These are phyloP conservation scores for Ceratocystis destructans DNA, from an alignment of 2,329 filamentous ascomycete genomes.

Conservation along the genomic window DNA sequence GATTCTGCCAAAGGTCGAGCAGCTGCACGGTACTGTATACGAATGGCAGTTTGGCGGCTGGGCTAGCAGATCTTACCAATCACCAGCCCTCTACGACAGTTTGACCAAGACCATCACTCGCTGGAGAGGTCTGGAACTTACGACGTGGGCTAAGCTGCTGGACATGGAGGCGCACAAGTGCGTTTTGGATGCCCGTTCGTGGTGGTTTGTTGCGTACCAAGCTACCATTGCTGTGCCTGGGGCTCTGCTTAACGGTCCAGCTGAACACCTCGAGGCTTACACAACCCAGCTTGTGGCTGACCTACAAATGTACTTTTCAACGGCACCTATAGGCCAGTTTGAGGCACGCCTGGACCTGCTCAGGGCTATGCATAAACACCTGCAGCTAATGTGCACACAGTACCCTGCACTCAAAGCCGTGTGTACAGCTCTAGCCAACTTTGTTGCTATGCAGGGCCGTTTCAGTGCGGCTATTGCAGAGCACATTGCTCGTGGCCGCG, in stretches of 20 bases:
- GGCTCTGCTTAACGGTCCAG: constrained; percentile 44
- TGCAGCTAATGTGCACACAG: constrained; percentile 43
- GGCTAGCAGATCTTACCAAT: constrained; percentile 66
- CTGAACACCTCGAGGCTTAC: constrained; percentile 46
- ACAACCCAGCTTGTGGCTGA: constrained; percentile 57
- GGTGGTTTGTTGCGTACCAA: constrained; percentile 97
- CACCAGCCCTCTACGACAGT: constrained; percentile 55
- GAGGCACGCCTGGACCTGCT: constrained; percentile 58
- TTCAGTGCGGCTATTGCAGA: constrained; percentile 55
- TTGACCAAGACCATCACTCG: constrained; percentile 69
- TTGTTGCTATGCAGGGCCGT: constrained; percentile 59
- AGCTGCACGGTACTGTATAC: constrained; percentile 69
- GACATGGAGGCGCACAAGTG: constrained; percentile 70
- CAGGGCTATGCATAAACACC: constrained; percentile 48
- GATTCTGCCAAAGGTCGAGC: constrained; percentile 74
- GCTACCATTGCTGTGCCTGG: constrained; percentile 66
- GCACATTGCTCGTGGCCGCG: constrained; percentile 51
- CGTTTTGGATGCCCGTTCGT: constrained; percentile 64
- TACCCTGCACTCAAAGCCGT: constrained; percentile 46
- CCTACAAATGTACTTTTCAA: constrained; percentile 64
- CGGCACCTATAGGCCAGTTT: constrained; percentile 71
- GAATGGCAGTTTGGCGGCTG: constrained; percentile 86
- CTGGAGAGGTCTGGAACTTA: constrained; percentile 83
- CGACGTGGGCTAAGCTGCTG: constrained; percentile 80
- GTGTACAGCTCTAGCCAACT: constrained; percentile 54